phyloP scores from a whole-genome alignment of 2,329 filamentous ascomycete species.

The Penicillium thymicola region DNA sequence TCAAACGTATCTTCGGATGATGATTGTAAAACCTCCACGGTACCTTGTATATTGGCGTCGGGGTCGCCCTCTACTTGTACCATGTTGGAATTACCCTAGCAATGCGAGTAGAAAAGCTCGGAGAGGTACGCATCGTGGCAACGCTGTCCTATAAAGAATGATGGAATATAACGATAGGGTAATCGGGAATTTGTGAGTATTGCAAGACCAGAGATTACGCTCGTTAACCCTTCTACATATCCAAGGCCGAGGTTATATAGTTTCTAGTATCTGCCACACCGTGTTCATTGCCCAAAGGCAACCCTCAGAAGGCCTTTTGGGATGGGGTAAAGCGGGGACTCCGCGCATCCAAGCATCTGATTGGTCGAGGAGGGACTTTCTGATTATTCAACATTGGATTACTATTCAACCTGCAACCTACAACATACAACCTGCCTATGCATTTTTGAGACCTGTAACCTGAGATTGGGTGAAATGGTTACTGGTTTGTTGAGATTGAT shows the following conservation, averaged over 20 bases:
- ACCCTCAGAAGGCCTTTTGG: background rate
- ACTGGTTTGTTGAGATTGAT: background rate
- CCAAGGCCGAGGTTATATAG: background rate
- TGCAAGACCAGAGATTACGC: too few species aligned
- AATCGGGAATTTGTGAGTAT: background rate
- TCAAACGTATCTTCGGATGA: background rate
- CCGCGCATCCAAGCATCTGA: background rate
- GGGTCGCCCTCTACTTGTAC: background rate
- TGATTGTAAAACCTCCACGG: background rate
- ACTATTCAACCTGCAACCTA: background rate
- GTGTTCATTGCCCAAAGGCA: background rate
- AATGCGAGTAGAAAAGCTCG: background rate
- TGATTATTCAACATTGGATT: constrained; percentile 9
- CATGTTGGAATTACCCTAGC: background rate
- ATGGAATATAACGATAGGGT: too few species aligned
- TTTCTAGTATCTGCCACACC: background rate
- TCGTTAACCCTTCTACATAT: background rate
- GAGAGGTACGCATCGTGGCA: background rate
- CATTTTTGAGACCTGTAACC: background rate
- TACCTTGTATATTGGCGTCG: too few species aligned
- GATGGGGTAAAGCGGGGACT: background rate
- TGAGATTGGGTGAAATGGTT: background rate
- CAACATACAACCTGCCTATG: background rate
- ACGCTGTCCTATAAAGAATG: background rate
- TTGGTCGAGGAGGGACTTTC: background rate